phyloP scores from a whole-genome alignment of 306 rosid species.

The Ammopiptanthus mongolicus region DNA sequence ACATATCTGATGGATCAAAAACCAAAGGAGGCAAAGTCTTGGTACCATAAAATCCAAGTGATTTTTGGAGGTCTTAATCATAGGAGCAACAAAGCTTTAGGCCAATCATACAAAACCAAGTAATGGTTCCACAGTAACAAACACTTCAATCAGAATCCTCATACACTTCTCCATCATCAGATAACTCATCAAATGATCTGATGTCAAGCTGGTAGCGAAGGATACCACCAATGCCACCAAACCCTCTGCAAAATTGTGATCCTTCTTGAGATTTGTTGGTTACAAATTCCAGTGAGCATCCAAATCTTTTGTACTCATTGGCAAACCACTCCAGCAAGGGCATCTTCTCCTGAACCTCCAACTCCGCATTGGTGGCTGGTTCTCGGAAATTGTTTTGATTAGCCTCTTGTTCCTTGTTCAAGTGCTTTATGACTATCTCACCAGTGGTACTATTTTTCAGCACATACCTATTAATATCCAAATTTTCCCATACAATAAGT shows the following conservation, averaged over 20 bases:
- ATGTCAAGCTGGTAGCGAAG: conserved; percentile 75
- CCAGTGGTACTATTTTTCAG: conserved; percentile 41
- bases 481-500: conserved; percentile 73
- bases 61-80: neutral
- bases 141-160: conserved; percentile 10
- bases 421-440: conserved; percentile 53
- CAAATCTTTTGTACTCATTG: conserved; percentile 23
- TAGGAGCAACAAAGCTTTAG: neutral
- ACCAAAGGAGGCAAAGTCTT: neutral
- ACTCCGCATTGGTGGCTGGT: conserved; percentile 21
- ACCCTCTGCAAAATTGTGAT: conserved; percentile 66
- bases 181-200: conserved; percentile 52
- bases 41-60: neutral
- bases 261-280: conserved; percentile 68
- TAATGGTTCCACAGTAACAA: neutral
- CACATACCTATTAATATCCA: conserved; percentile 52
- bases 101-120: neutral
- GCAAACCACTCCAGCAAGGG: conserved; percentile 61
- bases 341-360: conserved; percentile 57
- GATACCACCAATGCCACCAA: conserved; percentile 69
- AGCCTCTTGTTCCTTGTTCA: conserved; percentile 58
- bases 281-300: conserved; percentile 63
- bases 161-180: conserved; percentile 44
- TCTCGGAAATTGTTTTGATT: conserved; percentile 51
- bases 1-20: neutral